Evolutionary conservation across 1,139 yeast species (phyloP).

Genomic region (Meyerozyma guilliermondii): DNA sequence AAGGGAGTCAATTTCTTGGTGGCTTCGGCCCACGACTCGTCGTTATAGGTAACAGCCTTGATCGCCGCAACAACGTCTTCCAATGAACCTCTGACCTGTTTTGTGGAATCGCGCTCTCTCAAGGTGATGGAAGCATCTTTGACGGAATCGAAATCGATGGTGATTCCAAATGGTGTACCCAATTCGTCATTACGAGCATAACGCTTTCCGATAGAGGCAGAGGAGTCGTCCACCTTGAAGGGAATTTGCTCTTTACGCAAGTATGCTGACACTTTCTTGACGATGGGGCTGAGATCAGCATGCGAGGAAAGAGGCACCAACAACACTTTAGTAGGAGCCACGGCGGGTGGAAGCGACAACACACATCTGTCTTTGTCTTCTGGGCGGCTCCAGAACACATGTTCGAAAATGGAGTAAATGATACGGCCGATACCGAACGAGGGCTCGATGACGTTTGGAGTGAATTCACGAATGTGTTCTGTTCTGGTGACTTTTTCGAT

Average conservation of each 20-base stretch:
- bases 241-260: conserved; percentile 84
- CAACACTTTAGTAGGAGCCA: conserved; percentile 96
- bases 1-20: conserved; percentile 64
- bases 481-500: conserved; percentile 76
- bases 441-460: conserved; percentile 98
- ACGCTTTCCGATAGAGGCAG: conserved; percentile 97
- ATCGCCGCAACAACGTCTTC: conserved; percentile 77
- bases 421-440: conserved; percentile 99
- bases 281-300: conserved; percentile 73
- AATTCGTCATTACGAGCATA: conserved; percentile 98
- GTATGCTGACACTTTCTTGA: conserved; percentile 59
- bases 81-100: conserved; percentile 91
- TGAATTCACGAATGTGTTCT: conserved; percentile 90
- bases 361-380: conserved; percentile 90
- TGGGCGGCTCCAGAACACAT: conserved; percentile 91
- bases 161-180: conserved; percentile 98
- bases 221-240: conserved; percentile 94
- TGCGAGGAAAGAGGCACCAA: conserved; percentile 91
- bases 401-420: conserved; percentile 89
- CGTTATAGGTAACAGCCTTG: conserved; percentile 68
- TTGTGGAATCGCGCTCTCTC: conserved; percentile 97
- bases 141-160: conserved; percentile 92
- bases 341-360: conserved; percentile 88
- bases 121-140: conserved; percentile 88
- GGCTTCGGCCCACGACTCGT: conserved; percentile 79